A percentile compares a stretch with the other conserved stretches of the same genome.
phyloP scores from a whole-genome alignment of 352 stramenopile species.

The Globisporangium acanthophoron region DNA sequence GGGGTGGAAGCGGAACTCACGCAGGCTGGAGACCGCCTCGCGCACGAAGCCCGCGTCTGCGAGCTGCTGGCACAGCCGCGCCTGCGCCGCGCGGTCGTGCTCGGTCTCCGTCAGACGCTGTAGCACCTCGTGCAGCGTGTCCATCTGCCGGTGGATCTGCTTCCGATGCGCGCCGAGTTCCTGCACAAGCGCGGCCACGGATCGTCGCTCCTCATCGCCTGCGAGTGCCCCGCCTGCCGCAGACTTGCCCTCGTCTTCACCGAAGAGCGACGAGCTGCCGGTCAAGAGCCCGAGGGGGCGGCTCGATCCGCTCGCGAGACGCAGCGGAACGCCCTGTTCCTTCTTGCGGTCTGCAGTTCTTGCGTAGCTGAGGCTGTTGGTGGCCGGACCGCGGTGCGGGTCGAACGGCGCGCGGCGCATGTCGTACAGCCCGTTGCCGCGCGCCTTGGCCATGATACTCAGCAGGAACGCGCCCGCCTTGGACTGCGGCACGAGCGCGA shows the following conservation, averaged over 20 bases:
- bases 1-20: conserved; percentile 65
- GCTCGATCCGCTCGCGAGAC: conserved; percentile 9
- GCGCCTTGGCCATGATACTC: conserved; percentile 34
- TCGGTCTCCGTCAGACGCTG: conserved; percentile 28
- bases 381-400: conserved; percentile 13
- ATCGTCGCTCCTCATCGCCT: conserved; percentile 3
- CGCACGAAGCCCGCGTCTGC: conserved; percentile 34
- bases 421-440: conserved; percentile 15
- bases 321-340: conserved; percentile 26
- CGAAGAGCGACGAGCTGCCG: conserved; percentile 5
- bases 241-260: conserved; percentile 17
- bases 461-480: conserved; percentile 56
- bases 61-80: conserved; percentile 30
- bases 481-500: conserved; percentile 30
- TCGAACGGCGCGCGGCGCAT: conserved; percentile 16
- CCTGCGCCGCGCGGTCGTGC: conserved; percentile 15
- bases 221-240: not conserved
- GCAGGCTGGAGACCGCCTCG: conserved; percentile 32
- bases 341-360: conserved; percentile 11
- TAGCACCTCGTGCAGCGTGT: conserved; percentile 25
- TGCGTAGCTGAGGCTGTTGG: conserved; percentile 24
- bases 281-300: conserved; percentile 10
- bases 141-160: conserved; percentile 32
- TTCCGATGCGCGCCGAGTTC: conserved; percentile 31
- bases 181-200: conserved; percentile 20